Evolutionary conservation across 73 alveolate genomes (phyloP).

Genomic region (Tetrahymena malaccensis): DNA sequence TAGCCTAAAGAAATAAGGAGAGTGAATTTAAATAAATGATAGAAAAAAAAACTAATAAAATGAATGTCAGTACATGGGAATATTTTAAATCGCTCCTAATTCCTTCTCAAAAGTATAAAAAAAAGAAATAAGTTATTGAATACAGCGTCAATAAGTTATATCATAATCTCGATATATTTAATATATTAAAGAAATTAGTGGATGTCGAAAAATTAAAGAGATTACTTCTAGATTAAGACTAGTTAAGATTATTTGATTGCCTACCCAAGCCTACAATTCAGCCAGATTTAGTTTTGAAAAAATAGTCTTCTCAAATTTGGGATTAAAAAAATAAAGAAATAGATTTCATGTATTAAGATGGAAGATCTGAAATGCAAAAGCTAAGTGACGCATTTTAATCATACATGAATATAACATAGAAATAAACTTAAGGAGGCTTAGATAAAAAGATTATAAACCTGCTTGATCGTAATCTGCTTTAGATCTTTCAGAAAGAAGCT

Average conservation of each 20-base stretch:
- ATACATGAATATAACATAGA: neutral
- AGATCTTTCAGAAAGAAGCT: neutral
- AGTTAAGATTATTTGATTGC: constrained; percentile 26
- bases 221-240: constrained; percentile 2
- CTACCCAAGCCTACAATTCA: constrained; percentile 21
- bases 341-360: neutral
- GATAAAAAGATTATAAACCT: neutral
- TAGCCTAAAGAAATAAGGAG: neutral
- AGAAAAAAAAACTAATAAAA: neutral
- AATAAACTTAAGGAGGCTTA: neutral
- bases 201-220: constrained; percentile 28
- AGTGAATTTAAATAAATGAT: neutral
- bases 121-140: neutral
- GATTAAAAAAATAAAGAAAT: neutral
- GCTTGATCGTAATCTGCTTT: neutral
- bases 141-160: constrained; percentile 3
- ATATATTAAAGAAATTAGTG: constrained; percentile 1
- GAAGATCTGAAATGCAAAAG: neutral
- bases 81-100: neutral
- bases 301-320: neutral
- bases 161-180: constrained; percentile 8
- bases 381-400: neutral
- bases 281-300: neutral
- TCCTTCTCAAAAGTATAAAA: neutral
- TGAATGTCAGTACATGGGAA: neutral